A percentile compares a stretch with the other conserved stretches of the same genome.
Conservation (phyloP, 2,329 filamentous ascomycete species). For the Aspergillus sp. region DNA sequence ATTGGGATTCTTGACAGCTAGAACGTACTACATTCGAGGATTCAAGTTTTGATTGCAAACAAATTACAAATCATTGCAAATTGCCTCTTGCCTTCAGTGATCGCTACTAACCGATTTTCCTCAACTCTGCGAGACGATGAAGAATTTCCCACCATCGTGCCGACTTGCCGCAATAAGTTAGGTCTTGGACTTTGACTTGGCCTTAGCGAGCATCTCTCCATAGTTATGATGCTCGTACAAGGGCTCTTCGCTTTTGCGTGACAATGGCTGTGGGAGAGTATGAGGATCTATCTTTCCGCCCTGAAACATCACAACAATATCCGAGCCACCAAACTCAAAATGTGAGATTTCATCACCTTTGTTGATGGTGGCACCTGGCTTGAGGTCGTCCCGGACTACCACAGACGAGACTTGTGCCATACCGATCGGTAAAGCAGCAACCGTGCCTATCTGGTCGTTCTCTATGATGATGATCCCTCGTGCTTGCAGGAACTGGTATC, state of each 20-base stretch:
- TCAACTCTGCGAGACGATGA: neutral
- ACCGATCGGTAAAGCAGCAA: conserved; percentile 48
- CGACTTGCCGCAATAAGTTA: neutral
- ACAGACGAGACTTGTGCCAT: conserved; percentile 50
- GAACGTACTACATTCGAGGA: neutral
- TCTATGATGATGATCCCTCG: conserved; percentile 46
- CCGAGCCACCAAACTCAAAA: conserved; percentile 49
- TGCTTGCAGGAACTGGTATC: conserved; percentile 46
- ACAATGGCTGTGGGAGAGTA: neutral
- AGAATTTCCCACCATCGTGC: neutral
- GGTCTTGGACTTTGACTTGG: neutral
- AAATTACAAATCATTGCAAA: neutral
- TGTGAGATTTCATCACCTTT: conserved; percentile 48
- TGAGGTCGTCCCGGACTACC: conserved; percentile 24
- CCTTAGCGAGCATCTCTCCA: neutral
- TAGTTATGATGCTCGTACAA: neutral
- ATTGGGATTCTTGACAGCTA: neutral
- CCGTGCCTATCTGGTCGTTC: conserved; percentile 35
- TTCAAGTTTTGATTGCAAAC: neutral
- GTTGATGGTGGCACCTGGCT: conserved; percentile 25
- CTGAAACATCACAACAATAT: conserved; percentile 46
- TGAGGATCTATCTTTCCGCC: neutral
- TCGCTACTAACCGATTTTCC: too few relatives aligned
- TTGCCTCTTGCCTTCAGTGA: neutral
- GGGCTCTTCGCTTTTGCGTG: neutral